These are phyloP conservation scores for Zygosaccharomyces gambellarensis DNA, from an alignment of 805 yeast genomes.

Conservation along the genomic window DNA sequence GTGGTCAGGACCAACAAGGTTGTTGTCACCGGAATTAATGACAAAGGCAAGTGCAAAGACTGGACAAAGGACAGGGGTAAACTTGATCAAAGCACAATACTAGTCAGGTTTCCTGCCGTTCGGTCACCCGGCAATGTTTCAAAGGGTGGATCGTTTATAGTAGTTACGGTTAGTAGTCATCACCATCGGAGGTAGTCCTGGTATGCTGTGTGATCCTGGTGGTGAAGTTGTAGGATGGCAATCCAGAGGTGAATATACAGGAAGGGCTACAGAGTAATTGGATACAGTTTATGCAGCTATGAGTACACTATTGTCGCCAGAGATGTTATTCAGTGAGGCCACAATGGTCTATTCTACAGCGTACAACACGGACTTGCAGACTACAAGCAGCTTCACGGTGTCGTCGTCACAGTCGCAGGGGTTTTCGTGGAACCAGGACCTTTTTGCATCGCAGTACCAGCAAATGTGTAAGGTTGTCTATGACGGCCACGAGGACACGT, in stretches of 20 bases:
- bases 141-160: conserved; percentile 1
- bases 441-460: conserved; percentile 67
- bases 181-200: not conserved
- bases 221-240: not conserved
- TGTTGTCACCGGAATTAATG: no score
- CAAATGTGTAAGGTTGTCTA: conserved; percentile 44
- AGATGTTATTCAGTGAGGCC: conserved; percentile 21
- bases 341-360: conserved; percentile 20
- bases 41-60: no score
- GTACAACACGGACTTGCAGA: conserved; percentile 10
- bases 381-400: conserved; percentile 17
- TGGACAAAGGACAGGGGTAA: not conserved
- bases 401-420: conserved; percentile 57
- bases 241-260: no score
- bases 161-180: not conserved
- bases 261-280: no score
- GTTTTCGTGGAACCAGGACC: conserved; percentile 69
- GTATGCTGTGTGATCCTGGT: not conserved
- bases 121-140: not conserved
- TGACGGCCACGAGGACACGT: conserved; percentile 30
- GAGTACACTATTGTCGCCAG: conserved; percentile 9
- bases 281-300: not conserved
- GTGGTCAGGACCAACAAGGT: no score
- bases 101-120: not conserved
- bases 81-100: not conserved